Base-by-base conservation (phyloP, 352 stramenopile species). In the Salisapilia sapeloensis region DNA sequence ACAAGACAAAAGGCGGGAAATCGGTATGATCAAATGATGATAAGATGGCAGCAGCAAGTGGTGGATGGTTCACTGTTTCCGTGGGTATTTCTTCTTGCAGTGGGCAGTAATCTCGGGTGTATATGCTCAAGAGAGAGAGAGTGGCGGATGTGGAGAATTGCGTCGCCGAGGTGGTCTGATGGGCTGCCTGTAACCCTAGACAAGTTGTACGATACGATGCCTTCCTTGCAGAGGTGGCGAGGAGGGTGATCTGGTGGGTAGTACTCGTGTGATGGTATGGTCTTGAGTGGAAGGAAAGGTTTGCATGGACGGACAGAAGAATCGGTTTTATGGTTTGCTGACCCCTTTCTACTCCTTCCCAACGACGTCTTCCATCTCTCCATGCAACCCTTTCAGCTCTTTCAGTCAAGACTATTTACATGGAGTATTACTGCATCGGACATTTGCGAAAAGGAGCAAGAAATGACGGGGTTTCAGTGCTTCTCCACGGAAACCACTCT, bases 381-480 rank as follows among this genome's bases (percentile, higher is more conserved):
- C 20, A 22, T 21, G 40, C 24, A 29, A 24, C 33, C 29, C 33
- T 26, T 26, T 29, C 23, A 38, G 19, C 11, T 21, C 11, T 29
- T n/a, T 12, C 9, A 16, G 16, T 18, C 33, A 29, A 47, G 44
- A 35, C 24, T 26, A 39, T 35, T 19, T 33, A 43, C 33, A 35
- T n/a, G 3, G 19, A 9, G 8, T 2, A 37, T 26, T 22, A 25
- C 11, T 40, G 11, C 13, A 39, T n/a, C n/a, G n/a, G n/a, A n/a
- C n/a, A n/a, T n/a, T n/a, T n/a, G n/a, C n/a, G n/a, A 62, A 74
- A 75, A 65, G 60, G 61, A 75, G 43, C 23, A 57, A 57, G 60
- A 77, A 80, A 80, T 80, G 58, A 30, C 45, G 64, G 53, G 63
- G 64, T 77, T 62, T 47, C 33, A 66, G 60, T 64, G 57, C n/a